A percentile compares a stretch with the other conserved stretches of the same genome.
Conservation (phyloP, 2,329 filamentous ascomycete species). For the Microsporum canis region DNA sequence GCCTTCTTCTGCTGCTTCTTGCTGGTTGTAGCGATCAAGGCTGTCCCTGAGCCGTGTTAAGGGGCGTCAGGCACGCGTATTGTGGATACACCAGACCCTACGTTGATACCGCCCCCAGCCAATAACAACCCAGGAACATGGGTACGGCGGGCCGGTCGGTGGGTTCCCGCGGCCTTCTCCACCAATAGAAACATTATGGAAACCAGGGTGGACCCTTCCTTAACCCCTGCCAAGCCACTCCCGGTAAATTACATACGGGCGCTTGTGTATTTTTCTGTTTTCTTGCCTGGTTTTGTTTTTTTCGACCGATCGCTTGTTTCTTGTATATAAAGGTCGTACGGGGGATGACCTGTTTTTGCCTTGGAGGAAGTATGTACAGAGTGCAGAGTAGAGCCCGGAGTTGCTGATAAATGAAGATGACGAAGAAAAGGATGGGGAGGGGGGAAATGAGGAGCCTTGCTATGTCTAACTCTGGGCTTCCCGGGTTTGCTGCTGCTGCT, state of each 20-base stretch:
- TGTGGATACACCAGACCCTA: not conserved
- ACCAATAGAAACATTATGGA: not conserved
- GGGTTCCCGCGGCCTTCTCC: not conserved
- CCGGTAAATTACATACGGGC: conserved; percentile 1
- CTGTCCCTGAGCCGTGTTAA: not conserved
- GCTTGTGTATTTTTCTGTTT: not conserved
- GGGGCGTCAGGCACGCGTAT: not conserved
- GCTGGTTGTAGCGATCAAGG: not conserved
- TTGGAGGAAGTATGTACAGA: not conserved
- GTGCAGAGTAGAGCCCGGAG: not conserved
- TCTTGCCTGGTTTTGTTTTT: not conserved
- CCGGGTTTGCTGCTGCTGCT: conserved; percentile 32
- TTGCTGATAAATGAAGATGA: not conserved
- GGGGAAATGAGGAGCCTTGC: not conserved
- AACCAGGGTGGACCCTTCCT: not conserved
- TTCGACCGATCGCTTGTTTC: not conserved
- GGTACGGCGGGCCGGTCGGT: not conserved
- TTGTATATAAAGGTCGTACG: not conserved
- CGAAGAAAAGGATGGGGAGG: not conserved
- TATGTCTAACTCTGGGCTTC: not conserved
- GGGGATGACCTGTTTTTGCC: not conserved
- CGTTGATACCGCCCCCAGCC: not conserved
- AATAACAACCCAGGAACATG: not conserved
- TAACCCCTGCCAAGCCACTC: conserved; percentile 1
- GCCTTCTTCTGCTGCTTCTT: not conserved